These are phyloP conservation scores for Pelargonium cotyledonis DNA, from an alignment of 441 rosid species.

Conservation along the genomic window DNA sequence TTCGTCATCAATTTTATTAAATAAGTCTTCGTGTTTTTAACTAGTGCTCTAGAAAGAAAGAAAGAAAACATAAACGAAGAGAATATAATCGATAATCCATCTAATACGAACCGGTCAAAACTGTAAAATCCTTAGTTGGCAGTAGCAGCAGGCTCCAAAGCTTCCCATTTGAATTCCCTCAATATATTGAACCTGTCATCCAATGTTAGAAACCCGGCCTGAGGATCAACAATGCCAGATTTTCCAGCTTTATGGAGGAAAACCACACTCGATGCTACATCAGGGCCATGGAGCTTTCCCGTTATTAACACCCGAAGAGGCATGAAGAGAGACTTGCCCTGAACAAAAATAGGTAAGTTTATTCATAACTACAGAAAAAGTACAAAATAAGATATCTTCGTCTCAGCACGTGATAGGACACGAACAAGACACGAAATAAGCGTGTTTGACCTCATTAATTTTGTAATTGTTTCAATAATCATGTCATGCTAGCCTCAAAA, in stretches of 20 bases:
- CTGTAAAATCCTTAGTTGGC: constrained; percentile 20
- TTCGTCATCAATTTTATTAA: too few species aligned
- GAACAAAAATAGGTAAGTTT: constrained; percentile 13
- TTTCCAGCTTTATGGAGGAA: constrained; percentile 65
- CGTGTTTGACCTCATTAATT: not conserved
- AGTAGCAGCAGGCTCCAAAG: constrained; percentile 46
- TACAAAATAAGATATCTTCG: too few species aligned
- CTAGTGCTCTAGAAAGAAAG: too few species aligned
- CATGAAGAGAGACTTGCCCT: constrained; percentile 94
- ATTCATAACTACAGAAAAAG: not conserved
- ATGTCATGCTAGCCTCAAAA: too few species aligned
- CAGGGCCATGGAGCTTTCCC: constrained; percentile 88
- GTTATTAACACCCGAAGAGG: constrained; percentile 78
- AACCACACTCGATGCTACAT: constrained; percentile 57
- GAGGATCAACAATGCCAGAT: constrained; percentile 42
- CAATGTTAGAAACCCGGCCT: constrained; percentile 54
- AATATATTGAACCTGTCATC: constrained; percentile 56
- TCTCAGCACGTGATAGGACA: too few species aligned
- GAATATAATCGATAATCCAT: too few species aligned
- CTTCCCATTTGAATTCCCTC: constrained; percentile 62
- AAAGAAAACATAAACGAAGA: too few species aligned
- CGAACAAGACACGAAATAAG: too few species aligned
- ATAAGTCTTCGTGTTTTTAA: too few species aligned
- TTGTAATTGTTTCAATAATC: not conserved
- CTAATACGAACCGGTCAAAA: constrained; percentile 10